Evolutionary conservation across 2,329 filamentous ascomycete genomes (phyloP).

Genomic region (Macrophomina phaseolina): DNA sequence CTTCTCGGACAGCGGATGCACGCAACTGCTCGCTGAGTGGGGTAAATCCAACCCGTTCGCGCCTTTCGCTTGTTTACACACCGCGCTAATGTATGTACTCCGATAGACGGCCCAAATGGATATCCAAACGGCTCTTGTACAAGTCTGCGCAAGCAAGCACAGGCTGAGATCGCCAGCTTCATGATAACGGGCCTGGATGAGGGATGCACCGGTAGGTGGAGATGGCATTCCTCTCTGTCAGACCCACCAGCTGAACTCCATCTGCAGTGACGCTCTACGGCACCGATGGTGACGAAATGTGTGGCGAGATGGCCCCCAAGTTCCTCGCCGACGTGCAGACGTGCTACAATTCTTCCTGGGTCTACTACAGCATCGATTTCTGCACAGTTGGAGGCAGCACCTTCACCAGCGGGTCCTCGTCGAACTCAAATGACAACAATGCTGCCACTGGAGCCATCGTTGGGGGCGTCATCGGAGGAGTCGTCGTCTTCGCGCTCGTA

Average conservation of each 20-base stretch:
- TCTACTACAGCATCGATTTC: constrained; percentile 37
- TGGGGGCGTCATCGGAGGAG: constrained; percentile 3
- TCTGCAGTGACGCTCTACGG: constrained; percentile 37
- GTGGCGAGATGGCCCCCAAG: constrained; percentile 9
- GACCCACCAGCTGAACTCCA: constrained; percentile 4
- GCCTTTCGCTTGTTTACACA: not conserved
- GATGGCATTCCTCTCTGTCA: not conserved
- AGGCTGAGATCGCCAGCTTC: constrained; percentile 30
- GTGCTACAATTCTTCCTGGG: constrained; percentile 39
- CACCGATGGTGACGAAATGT: constrained; percentile 29
- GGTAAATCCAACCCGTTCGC: not conserved
- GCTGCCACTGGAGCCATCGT: constrained; percentile 3
- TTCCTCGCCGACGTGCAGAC: constrained; percentile 33
- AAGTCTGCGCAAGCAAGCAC: not conserved
- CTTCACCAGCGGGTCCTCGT: constrained; percentile 6
- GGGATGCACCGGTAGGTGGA: constrained; percentile 35
- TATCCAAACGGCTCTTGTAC: constrained; percentile 20
- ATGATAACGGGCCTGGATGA: constrained; percentile 36
- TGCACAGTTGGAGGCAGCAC: constrained; percentile 30
- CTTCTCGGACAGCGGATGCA: constrained; percentile 4
- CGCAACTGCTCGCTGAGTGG: constrained; percentile 10
- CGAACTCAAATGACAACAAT: constrained; percentile 15
- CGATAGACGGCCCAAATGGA: constrained; percentile 11
- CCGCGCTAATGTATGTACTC: not conserved
- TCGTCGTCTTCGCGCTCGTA: not conserved